Evolutionary conservation across 192 early-diverging fungal genomes (phyloP).

Genomic region (Podila epigama): DNA sequence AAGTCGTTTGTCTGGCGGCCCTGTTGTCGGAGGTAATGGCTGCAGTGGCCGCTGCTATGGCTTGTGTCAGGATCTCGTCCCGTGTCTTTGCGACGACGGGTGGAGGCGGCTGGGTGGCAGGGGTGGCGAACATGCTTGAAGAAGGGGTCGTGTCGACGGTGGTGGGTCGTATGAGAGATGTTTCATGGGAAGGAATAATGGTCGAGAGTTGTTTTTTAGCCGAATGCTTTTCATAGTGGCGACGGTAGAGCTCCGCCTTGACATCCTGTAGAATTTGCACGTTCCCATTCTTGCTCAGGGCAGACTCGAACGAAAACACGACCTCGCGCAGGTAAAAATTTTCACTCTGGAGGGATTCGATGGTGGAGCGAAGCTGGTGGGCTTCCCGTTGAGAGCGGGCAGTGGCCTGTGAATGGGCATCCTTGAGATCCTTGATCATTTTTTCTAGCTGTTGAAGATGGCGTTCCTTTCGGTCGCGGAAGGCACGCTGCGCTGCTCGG

Average conservation of each 20-base stretch:
- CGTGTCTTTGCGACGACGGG: constrained; percentile 33
- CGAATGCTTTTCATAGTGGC: constrained; percentile 43
- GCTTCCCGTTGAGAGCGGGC: constrained; percentile 47
- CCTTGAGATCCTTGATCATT: constrained; percentile 71
- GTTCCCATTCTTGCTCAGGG: constrained; percentile 44
- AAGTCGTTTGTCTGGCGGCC: constrained; percentile 1
- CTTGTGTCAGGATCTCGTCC: constrained; percentile 45
- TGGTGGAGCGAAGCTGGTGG: constrained; percentile 33
- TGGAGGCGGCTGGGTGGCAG: constrained; percentile 19
- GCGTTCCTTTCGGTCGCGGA: constrained; percentile 84
- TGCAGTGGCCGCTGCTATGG: constrained; percentile 33
- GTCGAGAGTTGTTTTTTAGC: constrained; percentile 30
- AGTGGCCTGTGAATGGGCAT: constrained; percentile 57
- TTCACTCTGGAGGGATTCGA: constrained; percentile 52
- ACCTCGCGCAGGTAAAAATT: constrained; percentile 56
- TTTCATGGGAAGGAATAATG: constrained; percentile 7
- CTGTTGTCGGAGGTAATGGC: too few relatives aligned
- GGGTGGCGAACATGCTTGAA: background rate
- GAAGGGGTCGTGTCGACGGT: background rate
- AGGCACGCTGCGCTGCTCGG: constrained; percentile 87
- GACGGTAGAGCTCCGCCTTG: constrained; percentile 49
- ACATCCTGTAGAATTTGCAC: constrained; percentile 37
- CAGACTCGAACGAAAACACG: constrained; percentile 53
- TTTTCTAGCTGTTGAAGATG: constrained; percentile 80
- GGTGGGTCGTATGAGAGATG: constrained; percentile 8